Conservation (phyloP, 352 stramenopile species). For the Globisporangium paroecandrum region DNA sequence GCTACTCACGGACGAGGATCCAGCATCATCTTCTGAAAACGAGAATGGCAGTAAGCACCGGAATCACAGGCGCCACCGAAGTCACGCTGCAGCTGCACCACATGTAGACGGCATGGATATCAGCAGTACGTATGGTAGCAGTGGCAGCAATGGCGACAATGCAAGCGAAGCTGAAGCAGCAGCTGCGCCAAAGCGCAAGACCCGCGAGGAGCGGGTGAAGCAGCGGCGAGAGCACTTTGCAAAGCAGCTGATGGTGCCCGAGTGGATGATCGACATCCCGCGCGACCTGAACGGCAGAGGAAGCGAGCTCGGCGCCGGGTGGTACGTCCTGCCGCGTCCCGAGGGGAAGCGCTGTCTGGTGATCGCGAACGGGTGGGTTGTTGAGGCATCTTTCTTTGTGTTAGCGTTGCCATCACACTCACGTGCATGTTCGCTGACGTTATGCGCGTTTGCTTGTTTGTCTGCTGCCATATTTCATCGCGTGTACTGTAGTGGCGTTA, state of each 20-base stretch:
- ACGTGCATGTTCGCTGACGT: conserved; percentile 6
- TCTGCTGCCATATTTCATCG: neutral
- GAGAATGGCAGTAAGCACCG: conserved; percentile 17
- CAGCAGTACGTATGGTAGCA: conserved; percentile 8
- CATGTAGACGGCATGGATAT: conserved; percentile 29
- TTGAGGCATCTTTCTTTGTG: neutral
- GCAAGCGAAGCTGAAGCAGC: conserved; percentile 32
- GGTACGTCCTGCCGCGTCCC: conserved; percentile 89
- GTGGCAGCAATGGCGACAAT: neutral
- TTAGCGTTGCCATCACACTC: conserved; percentile 1
- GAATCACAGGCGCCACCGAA: conserved; percentile 15
- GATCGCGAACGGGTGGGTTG: conserved; percentile 72
- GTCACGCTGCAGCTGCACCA: neutral
- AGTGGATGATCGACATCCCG: conserved; percentile 90
- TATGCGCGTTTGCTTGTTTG: neutral
- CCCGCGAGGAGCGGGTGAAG: conserved; percentile 76
- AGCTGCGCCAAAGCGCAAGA: conserved; percentile 45
- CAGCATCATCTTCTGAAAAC: conserved; percentile 22
- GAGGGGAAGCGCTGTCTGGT: conserved; percentile 90
- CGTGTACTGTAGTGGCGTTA: conserved; percentile 48
- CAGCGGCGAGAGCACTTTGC: conserved; percentile 69
- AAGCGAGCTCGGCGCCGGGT: conserved; percentile 69
- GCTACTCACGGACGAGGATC: conserved; percentile 40
- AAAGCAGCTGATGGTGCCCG: conserved; percentile 81
- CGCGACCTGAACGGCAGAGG: conserved; percentile 76